phyloP scores from a whole-genome alignment of 2,329 filamentous ascomycete genomes.

The Penicillium sp. region DNA sequence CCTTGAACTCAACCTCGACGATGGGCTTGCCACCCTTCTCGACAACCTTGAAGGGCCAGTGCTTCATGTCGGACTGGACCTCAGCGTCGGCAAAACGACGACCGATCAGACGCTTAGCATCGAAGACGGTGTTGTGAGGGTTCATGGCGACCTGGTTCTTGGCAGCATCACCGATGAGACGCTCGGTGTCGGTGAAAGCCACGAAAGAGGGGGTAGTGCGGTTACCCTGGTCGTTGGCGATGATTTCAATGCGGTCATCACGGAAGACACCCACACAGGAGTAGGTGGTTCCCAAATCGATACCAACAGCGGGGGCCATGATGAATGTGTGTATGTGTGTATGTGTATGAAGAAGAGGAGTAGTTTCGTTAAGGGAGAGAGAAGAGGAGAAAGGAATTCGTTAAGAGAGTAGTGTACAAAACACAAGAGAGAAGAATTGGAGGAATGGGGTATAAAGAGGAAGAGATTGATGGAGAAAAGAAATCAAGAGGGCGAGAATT shows the following conservation, averaged over 20 bases:
- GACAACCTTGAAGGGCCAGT: slow-evolving; percentile 93
- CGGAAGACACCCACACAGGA: slow-evolving; percentile 92
- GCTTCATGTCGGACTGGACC: slow-evolving; percentile 88
- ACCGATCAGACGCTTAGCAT: slow-evolving; percentile 80
- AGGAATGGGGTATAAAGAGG: too few species aligned
- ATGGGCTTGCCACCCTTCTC: slow-evolving; percentile 83
- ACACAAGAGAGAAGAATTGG: too few species aligned
- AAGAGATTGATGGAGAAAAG: too few species aligned
- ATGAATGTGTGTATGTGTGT: too few species aligned
- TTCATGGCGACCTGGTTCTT: slow-evolving; percentile 88
- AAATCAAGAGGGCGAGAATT: too few species aligned
- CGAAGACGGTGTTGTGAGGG: slow-evolving; percentile 66
- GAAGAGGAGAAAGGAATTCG: too few species aligned
- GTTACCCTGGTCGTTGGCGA: slow-evolving; percentile 94
- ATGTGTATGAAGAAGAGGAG: too few species aligned
- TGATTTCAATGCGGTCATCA: slow-evolving; percentile 87
- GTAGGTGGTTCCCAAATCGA: slow-evolving; percentile 85
- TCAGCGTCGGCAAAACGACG: slow-evolving; percentile 76
- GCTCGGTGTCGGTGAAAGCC: slow-evolving; percentile 92
- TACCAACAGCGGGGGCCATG: slow-evolving; percentile 96
- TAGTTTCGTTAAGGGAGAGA: too few species aligned
- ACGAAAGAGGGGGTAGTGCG: slow-evolving; percentile 92
- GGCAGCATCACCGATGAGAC: slow-evolving; percentile 90
- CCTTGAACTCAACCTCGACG: too few species aligned
- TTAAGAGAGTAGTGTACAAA: too few species aligned